phyloP scores from a whole-genome alignment of 768 basidiomycete species.

The Leccinum uliginosum region DNA sequence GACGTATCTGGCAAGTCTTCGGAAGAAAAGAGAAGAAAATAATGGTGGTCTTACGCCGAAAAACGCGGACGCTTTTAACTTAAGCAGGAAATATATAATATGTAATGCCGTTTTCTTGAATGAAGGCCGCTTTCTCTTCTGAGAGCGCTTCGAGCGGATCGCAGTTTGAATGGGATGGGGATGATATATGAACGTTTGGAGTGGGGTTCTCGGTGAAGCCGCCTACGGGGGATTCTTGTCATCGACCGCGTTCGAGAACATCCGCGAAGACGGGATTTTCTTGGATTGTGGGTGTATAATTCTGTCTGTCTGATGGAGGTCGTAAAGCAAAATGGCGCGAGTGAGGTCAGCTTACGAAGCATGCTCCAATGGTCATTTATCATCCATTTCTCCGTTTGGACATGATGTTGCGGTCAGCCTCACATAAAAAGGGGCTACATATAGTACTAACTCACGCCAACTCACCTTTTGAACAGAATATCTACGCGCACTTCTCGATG shows the following conservation, averaged over 20 bases:
- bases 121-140: neutral
- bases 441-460: too few relatives aligned
- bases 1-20: neutral
- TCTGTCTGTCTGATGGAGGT: neutral
- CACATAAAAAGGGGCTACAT: constrained; percentile 6
- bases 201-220: too few relatives aligned
- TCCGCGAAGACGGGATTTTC: constrained; percentile 18
- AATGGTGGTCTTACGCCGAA: neutral
- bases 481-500: constrained; percentile 5
- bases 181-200: too few relatives aligned
- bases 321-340: neutral
- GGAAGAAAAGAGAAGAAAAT: neutral
- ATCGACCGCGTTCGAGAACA: too few relatives aligned
- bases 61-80: neutral
- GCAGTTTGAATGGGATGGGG: too few relatives aligned
- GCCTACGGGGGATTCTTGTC: too few relatives aligned
- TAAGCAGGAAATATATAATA: too few relatives aligned
- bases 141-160: neutral
- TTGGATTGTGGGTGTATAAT: neutral
- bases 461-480: too few relatives aligned
- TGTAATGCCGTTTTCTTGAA: neutral
- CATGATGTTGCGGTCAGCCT: too few relatives aligned
- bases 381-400: neutral
- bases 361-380: constrained; percentile 1
- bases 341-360: constrained; percentile 7